Evolutionary conservation across 495 filamentous ascomycete species (phyloP), one percentile per base, ranked within the genome.

Genomic region (Pyronema domesticum): DNA sequence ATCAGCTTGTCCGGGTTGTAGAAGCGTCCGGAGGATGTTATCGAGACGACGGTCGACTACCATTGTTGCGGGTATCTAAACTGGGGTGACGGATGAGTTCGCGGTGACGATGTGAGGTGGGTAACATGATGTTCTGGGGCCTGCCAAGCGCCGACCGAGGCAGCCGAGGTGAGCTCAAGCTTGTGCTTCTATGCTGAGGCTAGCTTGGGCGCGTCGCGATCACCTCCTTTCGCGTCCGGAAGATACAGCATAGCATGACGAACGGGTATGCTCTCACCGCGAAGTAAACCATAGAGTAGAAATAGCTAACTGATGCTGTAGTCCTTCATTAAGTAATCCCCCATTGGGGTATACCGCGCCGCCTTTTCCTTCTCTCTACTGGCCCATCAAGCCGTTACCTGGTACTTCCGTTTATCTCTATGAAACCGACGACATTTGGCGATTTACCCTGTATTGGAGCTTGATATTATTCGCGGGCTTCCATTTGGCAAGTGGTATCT

Each of bases 361-460:
- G 33, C 62, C 73, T 3, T 98, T 95, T 65, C 91, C 91, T 5
- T 89, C 86, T 33, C 82, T 98, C 52, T 89, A 89, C 71, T 81
- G 84, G 74, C 81, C 83, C 14, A 70, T 83, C 51, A 75, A 77
- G 56, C 57, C 74, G 42, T 64, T 67, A 48, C 68, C 73, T 54
- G 67, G 69, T 23, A 64, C 72, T 14, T 69, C 75, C 19, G 73
- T 74, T 57, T 86, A 83, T 55, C 80, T 96, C 57, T 91, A 88
- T 71, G 76, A 83, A 65, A 72, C 82, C 35, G 58, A 64, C 35
- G 87, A 95, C 64, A 85, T 94, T 45, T 95, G 86, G 86, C 81
- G 83, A 51, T 95, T 89, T 66, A 98, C 91, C 0, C 70, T 94
- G 1, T 77, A 80, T 65, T 98, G 91, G 91, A 95, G 89, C 35